These are phyloP conservation scores for Hypoxylon sp. DNA, from an alignment of 2,329 filamentous ascomycete species.

Conservation along the genomic window DNA sequence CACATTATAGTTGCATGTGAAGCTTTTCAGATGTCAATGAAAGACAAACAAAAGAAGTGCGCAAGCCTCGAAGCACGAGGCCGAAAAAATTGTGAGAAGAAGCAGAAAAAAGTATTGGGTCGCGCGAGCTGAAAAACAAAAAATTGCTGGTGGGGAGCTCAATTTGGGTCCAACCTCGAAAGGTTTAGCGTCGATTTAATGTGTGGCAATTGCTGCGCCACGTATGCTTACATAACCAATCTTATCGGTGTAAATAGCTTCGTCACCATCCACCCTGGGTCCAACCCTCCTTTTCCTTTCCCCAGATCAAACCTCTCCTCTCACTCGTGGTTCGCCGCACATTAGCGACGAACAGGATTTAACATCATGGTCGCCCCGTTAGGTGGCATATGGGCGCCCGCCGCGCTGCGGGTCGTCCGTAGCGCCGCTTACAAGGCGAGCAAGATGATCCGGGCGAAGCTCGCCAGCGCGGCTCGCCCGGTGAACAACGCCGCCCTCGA, in stretches of 20 bases:
- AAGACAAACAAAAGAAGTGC: neutral
- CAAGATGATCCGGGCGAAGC: conserved; percentile 66
- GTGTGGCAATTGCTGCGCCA: conserved; percentile 42
- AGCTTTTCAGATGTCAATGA: conserved; percentile 2
- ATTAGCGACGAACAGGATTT: conserved; percentile 45
- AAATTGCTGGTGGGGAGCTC: conserved; percentile 38
- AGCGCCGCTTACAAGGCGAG: conserved; percentile 67
- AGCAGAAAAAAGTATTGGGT: conserved; percentile 20
- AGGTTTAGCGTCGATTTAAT: conserved; percentile 7
- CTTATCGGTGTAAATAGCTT: conserved; percentile 40
- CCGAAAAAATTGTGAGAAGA: conserved; percentile 6
- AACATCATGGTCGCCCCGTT: conserved; percentile 64
- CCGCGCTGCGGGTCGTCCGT: conserved; percentile 69
- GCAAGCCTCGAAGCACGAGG: conserved; percentile 14
- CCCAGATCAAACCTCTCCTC: conserved; percentile 34
- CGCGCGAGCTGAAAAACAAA: conserved; percentile 24
- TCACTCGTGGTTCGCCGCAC: conserved; percentile 43
- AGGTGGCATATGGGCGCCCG: conserved; percentile 71
- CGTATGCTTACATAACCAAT: conserved; percentile 33
- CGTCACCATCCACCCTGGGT: conserved; percentile 35
- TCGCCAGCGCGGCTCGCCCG: conserved; percentile 62
- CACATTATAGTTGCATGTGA: conserved; percentile 17
- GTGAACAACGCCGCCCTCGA: conserved; percentile 64
- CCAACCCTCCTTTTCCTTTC: conserved; percentile 23
- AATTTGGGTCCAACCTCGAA: conserved; percentile 14